phyloP scores from a whole-genome alignment of 441 rosid genomes.

The Hura crepitans region DNA sequence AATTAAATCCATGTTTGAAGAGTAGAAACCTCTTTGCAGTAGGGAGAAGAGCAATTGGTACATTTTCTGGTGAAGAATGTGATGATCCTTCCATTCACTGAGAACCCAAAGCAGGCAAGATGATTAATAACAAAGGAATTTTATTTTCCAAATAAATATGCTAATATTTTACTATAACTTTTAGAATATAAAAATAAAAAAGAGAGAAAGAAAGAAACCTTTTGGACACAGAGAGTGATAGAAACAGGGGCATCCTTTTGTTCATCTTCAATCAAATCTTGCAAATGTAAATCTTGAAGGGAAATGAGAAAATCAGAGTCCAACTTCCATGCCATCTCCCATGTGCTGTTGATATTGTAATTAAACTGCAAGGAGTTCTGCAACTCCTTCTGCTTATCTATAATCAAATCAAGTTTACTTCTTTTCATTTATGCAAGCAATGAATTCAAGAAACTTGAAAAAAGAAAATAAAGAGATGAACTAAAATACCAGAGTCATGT shows the following conservation, averaged over 20 bases:
- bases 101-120: slow-evolving; percentile 88
- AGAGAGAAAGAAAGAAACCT: slow-evolving; percentile 33
- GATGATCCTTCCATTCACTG: slow-evolving; percentile 68
- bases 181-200: background rate
- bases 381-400: slow-evolving; percentile 34
- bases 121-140: slow-evolving; percentile 9
- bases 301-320: slow-evolving; percentile 51
- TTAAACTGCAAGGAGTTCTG: slow-evolving; percentile 40
- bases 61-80: slow-evolving; percentile 62
- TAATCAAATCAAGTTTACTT: background rate
- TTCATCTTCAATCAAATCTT: slow-evolving; percentile 60
- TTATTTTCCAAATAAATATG: no score
- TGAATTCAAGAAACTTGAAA: background rate
- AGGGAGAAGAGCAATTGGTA: slow-evolving; percentile 58
- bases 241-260: slow-evolving; percentile 42
- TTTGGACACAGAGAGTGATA: slow-evolving; percentile 50
- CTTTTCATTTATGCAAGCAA: background rate
- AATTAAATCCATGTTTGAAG: no score
- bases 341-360: slow-evolving; percentile 55
- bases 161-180: no score
- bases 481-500: background rate
- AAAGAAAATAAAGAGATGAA: background rate
- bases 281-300: slow-evolving; percentile 50
- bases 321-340: slow-evolving; percentile 68
- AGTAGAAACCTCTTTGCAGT: slow-evolving; percentile 49